Conservation (phyloP, 1,139 yeast species). For the Geotrichum fermentans region DNA sequence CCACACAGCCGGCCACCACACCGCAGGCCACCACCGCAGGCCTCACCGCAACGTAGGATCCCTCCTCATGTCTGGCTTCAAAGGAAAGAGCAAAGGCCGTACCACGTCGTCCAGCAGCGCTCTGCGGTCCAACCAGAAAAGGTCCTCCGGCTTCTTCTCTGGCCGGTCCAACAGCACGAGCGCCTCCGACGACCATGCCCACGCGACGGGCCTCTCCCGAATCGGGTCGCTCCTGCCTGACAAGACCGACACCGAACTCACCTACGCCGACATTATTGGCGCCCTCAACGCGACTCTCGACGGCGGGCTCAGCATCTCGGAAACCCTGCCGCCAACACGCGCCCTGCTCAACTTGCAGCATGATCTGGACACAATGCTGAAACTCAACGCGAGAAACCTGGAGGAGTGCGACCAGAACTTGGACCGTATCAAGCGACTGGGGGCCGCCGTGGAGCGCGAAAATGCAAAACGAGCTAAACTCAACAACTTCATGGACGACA, state of each 20-base stretch:
- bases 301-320: slow-evolving; percentile 7
- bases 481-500: not conserved
- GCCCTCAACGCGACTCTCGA: slow-evolving; percentile 11
- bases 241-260: slow-evolving; percentile 16
- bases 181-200: slow-evolving; percentile 8
- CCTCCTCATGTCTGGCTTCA: slow-evolving; percentile 16
- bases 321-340: slow-evolving; percentile 17
- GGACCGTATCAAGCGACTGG: slow-evolving; percentile 14
- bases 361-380: slow-evolving; percentile 16
- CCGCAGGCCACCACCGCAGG: too few relatives aligned
- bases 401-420: slow-evolving; percentile 17
- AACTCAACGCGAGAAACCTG: slow-evolving; percentile 10
- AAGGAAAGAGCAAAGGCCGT: slow-evolving; percentile 14
- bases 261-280: slow-evolving; percentile 16
- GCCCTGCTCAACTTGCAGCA: slow-evolving; percentile 14
- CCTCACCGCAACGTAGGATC: too few relatives aligned
- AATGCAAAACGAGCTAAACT: slow-evolving; percentile 13
- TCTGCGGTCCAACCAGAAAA: slow-evolving; percentile 9
- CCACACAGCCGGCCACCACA: too few relatives aligned
- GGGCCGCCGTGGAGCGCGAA: slow-evolving; percentile 18
- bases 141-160: not conserved
- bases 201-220: not conserved
- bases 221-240: slow-evolving; percentile 17
- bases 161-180: slow-evolving; percentile 13
- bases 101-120: slow-evolving; percentile 2